Evolutionary conservation across 352 stramenopile genomes (phyloP).

Genomic region (Globisporangium barbulae): DNA sequence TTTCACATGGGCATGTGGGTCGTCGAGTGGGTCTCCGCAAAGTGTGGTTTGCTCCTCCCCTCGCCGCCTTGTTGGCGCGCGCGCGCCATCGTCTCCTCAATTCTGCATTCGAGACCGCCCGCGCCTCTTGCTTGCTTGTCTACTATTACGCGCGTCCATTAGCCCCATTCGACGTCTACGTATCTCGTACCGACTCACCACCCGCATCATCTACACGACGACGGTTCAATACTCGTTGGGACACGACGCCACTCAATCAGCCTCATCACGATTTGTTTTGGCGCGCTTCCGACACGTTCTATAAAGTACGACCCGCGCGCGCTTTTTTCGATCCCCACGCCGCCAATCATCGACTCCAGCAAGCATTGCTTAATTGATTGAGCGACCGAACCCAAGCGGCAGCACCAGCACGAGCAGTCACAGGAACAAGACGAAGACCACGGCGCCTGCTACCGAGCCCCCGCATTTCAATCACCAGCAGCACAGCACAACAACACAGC

Average conservation of each 20-base stretch:
- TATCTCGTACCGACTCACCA: not conserved
- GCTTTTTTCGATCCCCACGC: not conserved
- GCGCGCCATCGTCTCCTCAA: constrained; percentile 2
- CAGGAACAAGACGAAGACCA: not conserved
- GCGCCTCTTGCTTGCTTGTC: not conserved
- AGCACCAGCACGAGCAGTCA: not conserved
- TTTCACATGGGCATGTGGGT: constrained; percentile 2
- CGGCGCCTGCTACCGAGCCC: not conserved
- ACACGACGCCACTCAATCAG: constrained; percentile 4
- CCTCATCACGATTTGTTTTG: constrained; percentile 5
- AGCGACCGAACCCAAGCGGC: not conserved
- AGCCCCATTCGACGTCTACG: not conserved
- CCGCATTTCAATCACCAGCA: not conserved
- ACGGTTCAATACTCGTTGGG: not conserved
- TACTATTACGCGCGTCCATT: not conserved
- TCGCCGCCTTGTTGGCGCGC: constrained; percentile 4
- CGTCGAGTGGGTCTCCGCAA: constrained; percentile 3
- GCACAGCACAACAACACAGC: not conserved
- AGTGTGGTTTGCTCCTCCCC: constrained; percentile 2
- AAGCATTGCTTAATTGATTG: not conserved
- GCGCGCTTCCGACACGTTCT: constrained; percentile 12
- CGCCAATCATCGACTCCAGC: not conserved
- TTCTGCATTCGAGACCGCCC: constrained; percentile 10
- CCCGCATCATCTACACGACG: not conserved
- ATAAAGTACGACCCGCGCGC: constrained; percentile 7